These are phyloP conservation scores for Phytophthora uliginosa DNA, from an alignment of 352 stramenopile genomes.

Conservation along the genomic window DNA sequence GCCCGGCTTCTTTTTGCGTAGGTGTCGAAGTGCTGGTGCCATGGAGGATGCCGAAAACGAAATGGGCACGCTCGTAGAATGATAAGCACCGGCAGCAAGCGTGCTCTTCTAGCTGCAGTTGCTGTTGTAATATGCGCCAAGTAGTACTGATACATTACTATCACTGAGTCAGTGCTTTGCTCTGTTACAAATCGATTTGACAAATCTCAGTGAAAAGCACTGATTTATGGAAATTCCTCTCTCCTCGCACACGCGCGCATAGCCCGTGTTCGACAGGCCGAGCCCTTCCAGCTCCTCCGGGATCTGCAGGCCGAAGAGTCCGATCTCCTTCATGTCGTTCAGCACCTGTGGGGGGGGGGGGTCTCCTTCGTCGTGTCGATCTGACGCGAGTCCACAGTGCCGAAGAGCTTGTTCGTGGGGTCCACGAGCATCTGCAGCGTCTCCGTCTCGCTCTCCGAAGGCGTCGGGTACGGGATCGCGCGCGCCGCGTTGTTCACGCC, in stretches of 20 bases:
- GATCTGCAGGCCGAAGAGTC: constrained; percentile 90
- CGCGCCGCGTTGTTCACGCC: constrained; percentile 84
- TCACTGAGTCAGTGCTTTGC: neutral
- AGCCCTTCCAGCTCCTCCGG: constrained; percentile 81
- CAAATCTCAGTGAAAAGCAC: neutral
- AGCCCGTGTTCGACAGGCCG: constrained; percentile 87
- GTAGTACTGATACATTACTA: neutral
- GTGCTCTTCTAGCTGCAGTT: neutral
- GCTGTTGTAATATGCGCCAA: neutral
- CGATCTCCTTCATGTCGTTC: constrained; percentile 84
- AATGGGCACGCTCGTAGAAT: neutral
- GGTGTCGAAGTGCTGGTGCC: neutral
- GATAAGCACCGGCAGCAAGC: neutral
- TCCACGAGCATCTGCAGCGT: constrained; percentile 90
- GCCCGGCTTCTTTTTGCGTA: neutral
- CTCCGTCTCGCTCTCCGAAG: constrained; percentile 76
- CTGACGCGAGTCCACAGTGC: constrained; percentile 65
- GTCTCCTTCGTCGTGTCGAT: constrained; percentile 91
- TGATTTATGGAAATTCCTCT: too few species aligned
- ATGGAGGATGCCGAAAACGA: neutral
- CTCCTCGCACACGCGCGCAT: constrained; percentile 87
- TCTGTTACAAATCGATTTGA: neutral
- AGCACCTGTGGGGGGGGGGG: constrained; percentile 75
- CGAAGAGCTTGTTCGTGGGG: constrained; percentile 85
- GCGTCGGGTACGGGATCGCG: constrained; percentile 85